These are phyloP conservation scores for Globisporangium nagaii DNA, from an alignment of 352 stramenopile genomes.

Conservation along the genomic window DNA sequence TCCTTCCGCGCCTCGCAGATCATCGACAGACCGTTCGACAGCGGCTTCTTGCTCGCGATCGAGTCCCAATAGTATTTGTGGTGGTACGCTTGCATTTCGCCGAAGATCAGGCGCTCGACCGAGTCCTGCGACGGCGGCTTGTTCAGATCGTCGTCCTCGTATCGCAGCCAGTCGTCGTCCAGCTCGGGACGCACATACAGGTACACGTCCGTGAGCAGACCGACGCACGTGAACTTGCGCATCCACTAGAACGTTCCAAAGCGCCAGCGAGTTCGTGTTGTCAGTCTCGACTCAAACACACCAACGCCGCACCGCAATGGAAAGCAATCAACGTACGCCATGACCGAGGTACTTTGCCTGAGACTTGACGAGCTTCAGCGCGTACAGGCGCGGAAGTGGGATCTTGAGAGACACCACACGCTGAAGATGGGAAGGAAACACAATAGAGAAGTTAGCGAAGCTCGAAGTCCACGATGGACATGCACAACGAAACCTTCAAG, in stretches of 20 bases:
- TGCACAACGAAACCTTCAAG: not conserved
- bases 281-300: too few species aligned
- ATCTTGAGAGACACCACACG: slow-evolving; percentile 69
- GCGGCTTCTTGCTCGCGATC: slow-evolving; percentile 34
- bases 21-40: slow-evolving; percentile 38
- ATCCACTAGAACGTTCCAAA: slow-evolving; percentile 46
- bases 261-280: not conserved
- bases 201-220: slow-evolving; percentile 74
- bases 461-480: not conserved
- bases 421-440: slow-evolving; percentile 14
- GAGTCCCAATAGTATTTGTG: slow-evolving; percentile 83
- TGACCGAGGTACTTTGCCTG: slow-evolving; percentile 80
- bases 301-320: too few species aligned
- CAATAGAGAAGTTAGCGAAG: not conserved
- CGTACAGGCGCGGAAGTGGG: slow-evolving; percentile 60
- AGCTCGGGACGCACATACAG: slow-evolving; percentile 70
- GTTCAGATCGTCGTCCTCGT: slow-evolving; percentile 76
- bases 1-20: slow-evolving; percentile 61
- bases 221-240: slow-evolving; percentile 81
- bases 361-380: slow-evolving; percentile 81
- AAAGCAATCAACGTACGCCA: slow-evolving; percentile 34
- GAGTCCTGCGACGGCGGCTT: slow-evolving; percentile 66
- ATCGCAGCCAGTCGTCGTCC: slow-evolving; percentile 77
- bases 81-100: slow-evolving; percentile 84
- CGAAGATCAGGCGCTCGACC: slow-evolving; percentile 71